Conservation (phyloP, 2,329 filamentous ascomycete genomes). For the Akanthomyces lecanii region DNA sequence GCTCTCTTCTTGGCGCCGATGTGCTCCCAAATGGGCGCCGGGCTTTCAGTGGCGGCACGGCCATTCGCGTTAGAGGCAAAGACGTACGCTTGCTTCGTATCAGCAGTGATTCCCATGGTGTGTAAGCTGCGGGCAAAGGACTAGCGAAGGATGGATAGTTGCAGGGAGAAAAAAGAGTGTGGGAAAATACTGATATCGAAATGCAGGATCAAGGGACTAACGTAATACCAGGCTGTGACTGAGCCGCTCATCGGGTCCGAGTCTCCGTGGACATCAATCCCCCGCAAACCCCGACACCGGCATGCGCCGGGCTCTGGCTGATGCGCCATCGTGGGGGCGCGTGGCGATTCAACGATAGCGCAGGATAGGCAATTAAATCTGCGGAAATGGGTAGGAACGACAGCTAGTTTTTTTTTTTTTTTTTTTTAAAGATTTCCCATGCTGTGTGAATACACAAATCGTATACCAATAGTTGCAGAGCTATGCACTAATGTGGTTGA, state of each 20-base stretch:
- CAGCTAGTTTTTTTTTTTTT: too few relatives aligned
- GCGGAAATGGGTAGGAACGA: too few relatives aligned
- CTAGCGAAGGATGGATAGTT: neutral
- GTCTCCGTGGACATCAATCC: neutral
- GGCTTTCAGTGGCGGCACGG: neutral
- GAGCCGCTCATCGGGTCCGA: neutral
- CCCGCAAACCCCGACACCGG: conserved; percentile 12
- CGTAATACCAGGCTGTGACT: neutral
- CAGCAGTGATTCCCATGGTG: neutral
- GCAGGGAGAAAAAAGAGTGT: neutral
- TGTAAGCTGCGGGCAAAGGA: neutral
- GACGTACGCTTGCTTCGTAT: neutral
- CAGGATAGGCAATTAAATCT: neutral
- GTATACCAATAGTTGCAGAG: too few relatives aligned
- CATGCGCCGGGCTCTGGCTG: neutral
- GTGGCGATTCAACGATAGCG: neutral
- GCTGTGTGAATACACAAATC: too few relatives aligned
- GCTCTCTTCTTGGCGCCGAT: conserved; percentile 41
- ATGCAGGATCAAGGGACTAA: neutral
- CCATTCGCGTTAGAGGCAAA: neutral
- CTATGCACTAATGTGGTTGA: too few relatives aligned
- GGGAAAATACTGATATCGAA: neutral
- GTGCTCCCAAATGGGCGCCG: conserved; percentile 34
- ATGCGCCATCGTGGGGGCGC: conserved; percentile 6
- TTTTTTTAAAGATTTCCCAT: too few relatives aligned